Evolutionary conservation across 176 grass and related monocot genomes (phyloP).

Genomic region (Ensete glaucum): DNA sequence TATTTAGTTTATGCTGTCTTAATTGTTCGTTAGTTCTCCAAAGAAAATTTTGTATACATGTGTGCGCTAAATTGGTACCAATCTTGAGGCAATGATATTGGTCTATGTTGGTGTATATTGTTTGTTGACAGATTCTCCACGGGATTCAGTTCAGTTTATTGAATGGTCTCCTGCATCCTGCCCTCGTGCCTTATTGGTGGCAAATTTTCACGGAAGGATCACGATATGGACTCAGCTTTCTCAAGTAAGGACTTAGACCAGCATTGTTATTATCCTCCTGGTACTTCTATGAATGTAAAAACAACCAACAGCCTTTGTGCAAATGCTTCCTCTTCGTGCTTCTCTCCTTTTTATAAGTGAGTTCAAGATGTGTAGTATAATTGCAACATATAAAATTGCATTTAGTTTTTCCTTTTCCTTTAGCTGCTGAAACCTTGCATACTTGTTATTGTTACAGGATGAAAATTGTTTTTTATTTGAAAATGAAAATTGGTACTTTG

Average conservation of each 20-base stretch:
- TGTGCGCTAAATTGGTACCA: too few relatives aligned
- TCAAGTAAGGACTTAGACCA: conserved; percentile 35
- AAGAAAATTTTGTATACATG: too few relatives aligned
- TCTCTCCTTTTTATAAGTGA: background rate
- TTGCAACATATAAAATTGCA: background rate
- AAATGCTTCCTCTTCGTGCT: background rate
- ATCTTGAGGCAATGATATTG: too few relatives aligned
- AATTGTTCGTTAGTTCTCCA: too few relatives aligned
- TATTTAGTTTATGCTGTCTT: too few relatives aligned
- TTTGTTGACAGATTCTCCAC: conserved; percentile 83
- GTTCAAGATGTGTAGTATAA: background rate
- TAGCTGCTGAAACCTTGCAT: background rate
- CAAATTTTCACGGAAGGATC: conserved; percentile 94
- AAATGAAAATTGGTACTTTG: background rate
- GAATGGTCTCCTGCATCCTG: conserved; percentile 95
- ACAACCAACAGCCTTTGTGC: background rate
- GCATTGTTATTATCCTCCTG: background rate
- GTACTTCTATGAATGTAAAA: background rate
- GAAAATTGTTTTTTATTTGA: background rate
- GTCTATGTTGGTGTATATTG: background rate
- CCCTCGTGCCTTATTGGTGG: conserved; percentile 81
- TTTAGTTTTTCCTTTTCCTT: background rate
- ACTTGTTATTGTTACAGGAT: background rate
- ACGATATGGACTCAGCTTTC: conserved; percentile 96
- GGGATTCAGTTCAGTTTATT: conserved; percentile 97